Conservation (phyloP, 345 rosid species). For the Syzygium aromaticum region DNA sequence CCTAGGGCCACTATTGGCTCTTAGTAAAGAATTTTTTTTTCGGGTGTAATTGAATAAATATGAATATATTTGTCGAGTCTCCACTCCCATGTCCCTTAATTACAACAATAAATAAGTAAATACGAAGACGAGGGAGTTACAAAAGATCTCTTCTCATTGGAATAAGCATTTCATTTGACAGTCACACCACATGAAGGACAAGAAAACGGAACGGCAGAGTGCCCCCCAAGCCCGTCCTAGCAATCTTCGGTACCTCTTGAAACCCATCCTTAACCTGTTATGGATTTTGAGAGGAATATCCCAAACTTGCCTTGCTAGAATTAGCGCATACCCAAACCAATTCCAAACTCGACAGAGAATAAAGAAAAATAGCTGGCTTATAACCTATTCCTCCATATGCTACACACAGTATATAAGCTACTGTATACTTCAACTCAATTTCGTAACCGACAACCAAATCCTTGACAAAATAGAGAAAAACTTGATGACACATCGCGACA, state of each 20-base stretch:
- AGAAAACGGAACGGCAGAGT: no score
- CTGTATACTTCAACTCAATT: background rate
- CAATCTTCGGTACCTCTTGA: background rate
- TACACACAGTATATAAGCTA: background rate
- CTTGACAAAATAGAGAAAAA: background rate
- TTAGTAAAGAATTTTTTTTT: background rate
- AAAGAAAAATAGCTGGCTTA: background rate
- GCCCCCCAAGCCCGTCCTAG: background rate
- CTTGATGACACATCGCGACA: background rate
- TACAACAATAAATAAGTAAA: background rate
- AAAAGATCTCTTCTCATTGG: background rate
- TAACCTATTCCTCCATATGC: background rate
- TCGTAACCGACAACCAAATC: background rate
- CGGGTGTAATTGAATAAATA: background rate
- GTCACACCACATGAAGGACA: fast-evolving
- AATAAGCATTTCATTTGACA: background rate
- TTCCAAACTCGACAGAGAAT: background rate
- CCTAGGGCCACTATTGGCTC: background rate
- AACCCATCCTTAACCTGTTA: background rate
- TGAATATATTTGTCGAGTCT: background rate
- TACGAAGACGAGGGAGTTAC: background rate
- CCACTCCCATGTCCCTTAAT: background rate
- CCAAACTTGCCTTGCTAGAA: background rate
- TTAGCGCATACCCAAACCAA: background rate
- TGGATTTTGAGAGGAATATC: background rate